Evolutionary conservation across 331 rosid species (phyloP).

Genomic region (Ulmus americana): DNA sequence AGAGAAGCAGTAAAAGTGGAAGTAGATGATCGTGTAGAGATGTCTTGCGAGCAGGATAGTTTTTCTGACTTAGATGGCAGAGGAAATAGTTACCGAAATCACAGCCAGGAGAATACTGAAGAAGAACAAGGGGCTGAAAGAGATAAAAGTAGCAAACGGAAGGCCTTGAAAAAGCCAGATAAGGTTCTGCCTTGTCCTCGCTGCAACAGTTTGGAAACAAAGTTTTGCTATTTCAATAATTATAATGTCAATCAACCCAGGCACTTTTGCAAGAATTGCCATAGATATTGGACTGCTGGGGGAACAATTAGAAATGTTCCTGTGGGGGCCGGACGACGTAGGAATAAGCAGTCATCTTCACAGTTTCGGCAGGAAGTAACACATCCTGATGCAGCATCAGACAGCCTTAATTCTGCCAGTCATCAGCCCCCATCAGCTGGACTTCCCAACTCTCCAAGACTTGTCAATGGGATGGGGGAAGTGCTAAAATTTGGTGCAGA

Average conservation of each 20-base stretch:
- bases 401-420: conserved; percentile 11
- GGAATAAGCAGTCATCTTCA: conserved; percentile 38
- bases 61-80: conserved; percentile 17
- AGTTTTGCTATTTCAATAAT: conserved; percentile 65
- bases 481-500: conserved; percentile 18
- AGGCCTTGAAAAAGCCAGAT: conserved; percentile 50
- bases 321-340: conserved; percentile 70
- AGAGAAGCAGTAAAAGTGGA: conserved; percentile 23
- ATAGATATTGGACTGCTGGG: conserved; percentile 75
- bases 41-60: conserved; percentile 13
- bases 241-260: conserved; percentile 68
- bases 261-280: conserved; percentile 64
- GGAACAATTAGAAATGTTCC: conserved; percentile 67
- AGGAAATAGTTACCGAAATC: conserved; percentile 4
- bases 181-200: conserved; percentile 73
- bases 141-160: conserved; percentile 38
- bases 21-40: conserved; percentile 11
- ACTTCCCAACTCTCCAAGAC: conserved; percentile 22
- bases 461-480: conserved; percentile 20
- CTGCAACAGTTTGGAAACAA: conserved; percentile 59
- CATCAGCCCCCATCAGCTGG: conserved; percentile 3
- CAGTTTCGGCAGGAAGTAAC: conserved; percentile 15
- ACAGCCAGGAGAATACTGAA: conserved; percentile 17
- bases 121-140: conserved; percentile 22
- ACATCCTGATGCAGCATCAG: conserved; percentile 15